phyloP scores from a whole-genome alignment of 2,329 filamentous ascomycete genomes.

The Camillea tinctor region DNA sequence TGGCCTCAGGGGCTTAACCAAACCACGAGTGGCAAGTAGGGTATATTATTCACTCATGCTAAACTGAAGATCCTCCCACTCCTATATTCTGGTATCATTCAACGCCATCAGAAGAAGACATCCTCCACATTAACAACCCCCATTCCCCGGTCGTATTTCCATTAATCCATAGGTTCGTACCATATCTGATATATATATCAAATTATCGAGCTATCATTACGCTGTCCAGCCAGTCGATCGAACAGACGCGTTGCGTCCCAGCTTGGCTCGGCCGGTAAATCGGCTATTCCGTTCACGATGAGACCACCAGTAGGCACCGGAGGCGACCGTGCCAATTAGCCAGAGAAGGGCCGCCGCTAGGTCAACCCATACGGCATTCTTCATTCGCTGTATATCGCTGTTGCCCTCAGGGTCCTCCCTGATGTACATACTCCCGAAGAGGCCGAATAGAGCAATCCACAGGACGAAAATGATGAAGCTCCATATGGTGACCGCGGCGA shows the following conservation, averaged over 20 bases:
- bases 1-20: background rate
- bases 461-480: conserved; percentile 72
- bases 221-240: conserved; percentile 20
- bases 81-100: background rate
- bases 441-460: conserved; percentile 78
- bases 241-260: conserved; percentile 31
- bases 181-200: conserved; percentile 1
- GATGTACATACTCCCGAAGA: conserved; percentile 82
- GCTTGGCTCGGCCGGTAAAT: conserved; percentile 59
- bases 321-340: conserved; percentile 61
- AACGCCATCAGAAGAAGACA: background rate
- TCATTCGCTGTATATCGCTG: conserved; percentile 69
- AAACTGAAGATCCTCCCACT: background rate
- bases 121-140: background rate
- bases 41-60: background rate
- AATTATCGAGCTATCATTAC: conserved; percentile 2
- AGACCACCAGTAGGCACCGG: conserved; percentile 58
- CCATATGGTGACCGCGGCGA: conserved; percentile 61
- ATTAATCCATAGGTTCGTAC: background rate
- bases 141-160: background rate
- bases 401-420: conserved; percentile 64
- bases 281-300: conserved; percentile 51
- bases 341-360: conserved; percentile 73
- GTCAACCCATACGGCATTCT: conserved; percentile 83
- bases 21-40: background rate